Conservation (phyloP, 768 basidiomycete genomes). For the Podaxis carcinomalis region DNA sequence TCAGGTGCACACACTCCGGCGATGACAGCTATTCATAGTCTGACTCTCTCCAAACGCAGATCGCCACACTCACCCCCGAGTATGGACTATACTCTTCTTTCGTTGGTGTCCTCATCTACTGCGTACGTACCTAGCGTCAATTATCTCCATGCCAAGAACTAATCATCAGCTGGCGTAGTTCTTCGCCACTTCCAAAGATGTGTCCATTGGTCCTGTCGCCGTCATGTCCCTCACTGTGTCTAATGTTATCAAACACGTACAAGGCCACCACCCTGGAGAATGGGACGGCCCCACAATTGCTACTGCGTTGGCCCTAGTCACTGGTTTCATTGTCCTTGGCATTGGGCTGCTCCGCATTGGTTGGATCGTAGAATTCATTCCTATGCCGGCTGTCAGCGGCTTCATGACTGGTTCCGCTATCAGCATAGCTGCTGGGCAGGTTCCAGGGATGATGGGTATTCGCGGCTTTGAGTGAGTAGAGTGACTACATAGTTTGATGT, state of each 20-base stretch:
- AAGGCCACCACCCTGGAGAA: slow-evolving; percentile 44
- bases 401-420: slow-evolving; percentile 99
- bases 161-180: slow-evolving; percentile 40
- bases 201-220: slow-evolving; percentile 98
- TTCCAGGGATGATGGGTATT: slow-evolving; percentile 88
- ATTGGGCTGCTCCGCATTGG: slow-evolving; percentile 89
- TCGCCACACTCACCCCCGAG: slow-evolving; percentile 78
- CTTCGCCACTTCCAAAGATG: slow-evolving; percentile 97
- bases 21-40: not conserved
- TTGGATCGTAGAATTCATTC: slow-evolving; percentile 95
- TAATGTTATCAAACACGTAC: slow-evolving; percentile 70
- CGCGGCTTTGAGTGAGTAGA: slow-evolving; percentile 70
- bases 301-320: slow-evolving; percentile 77
- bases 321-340: slow-evolving; percentile 86
- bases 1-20: slow-evolving; percentile 34
- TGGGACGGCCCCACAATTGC: slow-evolving; percentile 77
- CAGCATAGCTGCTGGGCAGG: slow-evolving; percentile 83
- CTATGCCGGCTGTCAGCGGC: slow-evolving; percentile 76
- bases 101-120: slow-evolving; percentile 81
- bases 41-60: slow-evolving; percentile 34
- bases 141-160: not conserved
- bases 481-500: not conserved
- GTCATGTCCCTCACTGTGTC: slow-evolving; percentile 93
- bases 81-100: slow-evolving; percentile 96
- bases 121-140: slow-evolving; percentile 39